A percentile compares a stretch with the other conserved stretches of the same genome.
Evolutionary conservation across 2,329 filamentous ascomycete genomes (phyloP).

Genomic region (Peltaster fructicola): DNA sequence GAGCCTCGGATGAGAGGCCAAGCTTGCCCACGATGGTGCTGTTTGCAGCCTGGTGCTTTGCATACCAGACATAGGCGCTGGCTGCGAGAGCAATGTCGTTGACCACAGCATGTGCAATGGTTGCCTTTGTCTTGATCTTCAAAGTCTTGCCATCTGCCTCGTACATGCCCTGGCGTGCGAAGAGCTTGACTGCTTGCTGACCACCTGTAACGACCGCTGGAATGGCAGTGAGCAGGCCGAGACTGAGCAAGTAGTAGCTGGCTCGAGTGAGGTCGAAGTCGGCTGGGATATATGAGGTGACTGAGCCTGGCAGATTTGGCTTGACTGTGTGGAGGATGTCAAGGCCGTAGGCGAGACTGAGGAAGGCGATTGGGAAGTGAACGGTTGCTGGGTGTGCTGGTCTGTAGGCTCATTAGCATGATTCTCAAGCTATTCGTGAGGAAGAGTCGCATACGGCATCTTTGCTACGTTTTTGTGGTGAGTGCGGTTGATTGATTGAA

Average conservation of each 20-base stretch:
- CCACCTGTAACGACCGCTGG: slow-evolving; percentile 18
- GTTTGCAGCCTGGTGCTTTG: slow-evolving; percentile 16
- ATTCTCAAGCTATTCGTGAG: no score
- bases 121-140: slow-evolving; percentile 24
- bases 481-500: no score
- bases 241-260: slow-evolving; percentile 27
- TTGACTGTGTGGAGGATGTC: slow-evolving; percentile 23
- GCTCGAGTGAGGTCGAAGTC: slow-evolving; percentile 21
- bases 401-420: no score
- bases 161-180: slow-evolving; percentile 26
- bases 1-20: slow-evolving; percentile 10
- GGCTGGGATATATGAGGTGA: slow-evolving; percentile 18
- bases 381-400: slow-evolving; percentile 29
- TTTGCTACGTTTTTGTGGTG: no score
- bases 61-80: slow-evolving; percentile 26
- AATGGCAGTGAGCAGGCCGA: slow-evolving; percentile 20
- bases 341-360: slow-evolving; percentile 24
- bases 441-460: no score
- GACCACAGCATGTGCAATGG: slow-evolving; percentile 24
- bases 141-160: slow-evolving; percentile 19
- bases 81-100: slow-evolving; percentile 25
- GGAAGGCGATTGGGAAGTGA: slow-evolving; percentile 31
- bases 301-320: slow-evolving; percentile 13
- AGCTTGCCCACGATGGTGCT: slow-evolving; percentile 13
- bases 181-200: slow-evolving; percentile 23